Evolutionary conservation across 192 early-diverging fungal genomes (phyloP).

Genomic region (Martensiomyces pterosporus): DNA sequence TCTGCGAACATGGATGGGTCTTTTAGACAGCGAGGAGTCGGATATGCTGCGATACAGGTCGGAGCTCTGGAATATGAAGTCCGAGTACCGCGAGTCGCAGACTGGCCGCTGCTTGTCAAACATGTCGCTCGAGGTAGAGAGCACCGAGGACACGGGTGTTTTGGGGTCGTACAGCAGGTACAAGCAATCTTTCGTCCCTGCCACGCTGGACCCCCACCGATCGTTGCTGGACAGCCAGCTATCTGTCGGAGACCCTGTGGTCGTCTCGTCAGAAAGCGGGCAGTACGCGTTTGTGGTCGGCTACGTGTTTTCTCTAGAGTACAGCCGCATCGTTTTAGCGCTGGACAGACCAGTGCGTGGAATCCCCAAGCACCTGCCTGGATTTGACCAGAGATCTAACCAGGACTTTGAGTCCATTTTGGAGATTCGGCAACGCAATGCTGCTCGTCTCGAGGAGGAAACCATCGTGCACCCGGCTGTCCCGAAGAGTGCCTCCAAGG

Average conservation of each 20-base stretch:
- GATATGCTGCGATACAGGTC: constrained; percentile 57
- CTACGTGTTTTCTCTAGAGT: constrained; percentile 57
- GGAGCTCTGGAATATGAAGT: constrained; percentile 66
- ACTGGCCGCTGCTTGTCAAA: constrained; percentile 45
- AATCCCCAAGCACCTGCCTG: constrained; percentile 47
- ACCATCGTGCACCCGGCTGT: constrained; percentile 24
- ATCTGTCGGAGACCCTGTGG: constrained; percentile 70
- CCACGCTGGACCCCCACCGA: not conserved
- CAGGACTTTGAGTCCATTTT: constrained; percentile 54
- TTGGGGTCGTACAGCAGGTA: constrained; percentile 34
- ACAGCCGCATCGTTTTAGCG: constrained; percentile 50
- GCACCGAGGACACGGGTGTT: constrained; percentile 23
- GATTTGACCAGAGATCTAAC: constrained; percentile 55
- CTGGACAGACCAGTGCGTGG: constrained; percentile 67
- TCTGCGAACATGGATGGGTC: constrained; percentile 70
- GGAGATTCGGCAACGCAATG: constrained; percentile 27
- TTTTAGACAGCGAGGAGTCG: constrained; percentile 74
- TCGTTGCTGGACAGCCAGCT: constrained; percentile 41
- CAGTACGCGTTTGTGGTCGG: constrained; percentile 77
- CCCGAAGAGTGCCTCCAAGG: constrained; percentile 28
- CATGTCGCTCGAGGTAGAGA: constrained; percentile 27
- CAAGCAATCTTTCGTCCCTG: constrained; percentile 24
- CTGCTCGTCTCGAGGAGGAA: constrained; percentile 5
- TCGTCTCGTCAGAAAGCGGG: constrained; percentile 70
- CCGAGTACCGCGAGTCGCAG: constrained; percentile 49